Base-by-base conservation (phyloP, 495 filamentous ascomycete genomes). In the Pseudomonodictys pantanalensis region DNA sequence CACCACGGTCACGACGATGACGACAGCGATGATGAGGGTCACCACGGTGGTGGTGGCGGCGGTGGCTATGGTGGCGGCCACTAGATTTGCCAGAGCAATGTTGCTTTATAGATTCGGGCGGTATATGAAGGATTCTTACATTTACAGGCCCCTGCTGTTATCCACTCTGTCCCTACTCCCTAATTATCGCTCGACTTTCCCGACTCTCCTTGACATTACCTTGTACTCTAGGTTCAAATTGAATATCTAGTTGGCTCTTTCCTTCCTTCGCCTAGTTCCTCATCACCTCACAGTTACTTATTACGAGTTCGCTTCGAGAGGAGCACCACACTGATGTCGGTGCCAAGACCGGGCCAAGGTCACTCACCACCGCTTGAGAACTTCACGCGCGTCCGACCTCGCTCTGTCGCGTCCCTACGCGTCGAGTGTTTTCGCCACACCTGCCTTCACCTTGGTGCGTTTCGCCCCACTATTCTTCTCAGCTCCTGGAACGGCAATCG, bases 211-310 rank as follows among this genome's bases (percentile, higher is more conserved):
- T 24, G 41, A 28, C n/a, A 15, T 20, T 28, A 26, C 53, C n/a
- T 25, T 60, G 56, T 53, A 52, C 46, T 53, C 39, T 60, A 52
- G 48, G 15, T 25, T 43, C 45, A 51, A 58, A 50, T 58, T 50
- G 55, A 58, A 58, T 58, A 50, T 50, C 30, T 51, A 12, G 23
- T 33, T 30, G 22, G 29, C 11, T 7, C 29, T 6, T 35, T 42
- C 26, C 11, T 53, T 23, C 20, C 7, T 18, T n/a, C 17, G 18
- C 22, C 29, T 44, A 8, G 38, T 8, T 20, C 53, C 17, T 15
- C 9, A 2, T 39, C 26, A 17, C 25, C 35, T 4, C 38, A 3
- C 20, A 4, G 33, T 17, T 33, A 9, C 2, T 35, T 30, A 28
- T 32, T 32, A 3, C 8, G 7, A 15, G 15, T 7, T 35, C 32